phyloP scores from a whole-genome alignment of 345 rosid species.

The Euphorbia tirucalli region DNA sequence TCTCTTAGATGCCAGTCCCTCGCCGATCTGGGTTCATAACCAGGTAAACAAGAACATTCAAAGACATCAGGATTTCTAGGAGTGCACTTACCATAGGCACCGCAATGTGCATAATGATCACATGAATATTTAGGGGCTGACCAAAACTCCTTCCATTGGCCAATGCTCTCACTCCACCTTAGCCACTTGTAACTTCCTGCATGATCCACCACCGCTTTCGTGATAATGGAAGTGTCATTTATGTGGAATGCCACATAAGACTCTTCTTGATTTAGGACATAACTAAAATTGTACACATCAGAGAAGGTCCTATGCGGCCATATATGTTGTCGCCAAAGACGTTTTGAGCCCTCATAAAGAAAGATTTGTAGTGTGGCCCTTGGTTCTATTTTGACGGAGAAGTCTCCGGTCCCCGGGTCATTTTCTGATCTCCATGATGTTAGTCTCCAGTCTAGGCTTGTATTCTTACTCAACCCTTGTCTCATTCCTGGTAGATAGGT shows the following conservation, averaged over 20 bases:
- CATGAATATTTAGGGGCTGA: neutral
- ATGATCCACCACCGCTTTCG: neutral
- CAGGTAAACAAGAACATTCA: slow-evolving; percentile 17
- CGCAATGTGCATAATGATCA: slow-evolving; percentile 8
- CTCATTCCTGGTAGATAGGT: neutral
- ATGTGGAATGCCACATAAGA: neutral
- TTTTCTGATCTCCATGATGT: slow-evolving; percentile 5
- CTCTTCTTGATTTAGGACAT: neutral
- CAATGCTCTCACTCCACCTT: neutral
- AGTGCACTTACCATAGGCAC: slow-evolving; percentile 8
- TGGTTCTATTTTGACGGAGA: neutral
- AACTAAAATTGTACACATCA: neutral
- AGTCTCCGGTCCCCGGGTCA: slow-evolving; percentile 5
- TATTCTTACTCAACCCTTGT: neutral
- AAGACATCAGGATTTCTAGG: neutral
- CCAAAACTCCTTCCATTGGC: slow-evolving; percentile 5
- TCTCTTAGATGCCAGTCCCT: slow-evolving; percentile 12
- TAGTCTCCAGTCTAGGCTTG: neutral
- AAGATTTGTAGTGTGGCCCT: neutral
- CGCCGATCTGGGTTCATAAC: slow-evolving; percentile 6
- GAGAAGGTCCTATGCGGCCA: neutral
- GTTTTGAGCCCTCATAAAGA: neutral
- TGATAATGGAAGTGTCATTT: neutral
- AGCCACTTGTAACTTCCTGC: slow-evolving; percentile 10
- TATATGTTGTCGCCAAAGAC: neutral